These are phyloP conservation scores for Pseudogymnoascus destructans DNA, from an alignment of 2,329 filamentous ascomycete species.

Conservation along the genomic window DNA sequence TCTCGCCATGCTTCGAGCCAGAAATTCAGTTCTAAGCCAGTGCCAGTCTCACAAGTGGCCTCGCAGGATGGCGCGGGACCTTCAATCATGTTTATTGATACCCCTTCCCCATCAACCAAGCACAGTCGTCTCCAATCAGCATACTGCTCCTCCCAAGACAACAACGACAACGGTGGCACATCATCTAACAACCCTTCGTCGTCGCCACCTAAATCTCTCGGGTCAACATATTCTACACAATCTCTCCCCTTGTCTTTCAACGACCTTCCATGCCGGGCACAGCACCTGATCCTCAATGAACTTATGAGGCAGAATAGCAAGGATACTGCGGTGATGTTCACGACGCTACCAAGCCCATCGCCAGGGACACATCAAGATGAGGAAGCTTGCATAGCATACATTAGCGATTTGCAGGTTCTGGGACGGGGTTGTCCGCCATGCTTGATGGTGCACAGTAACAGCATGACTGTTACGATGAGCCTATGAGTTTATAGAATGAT, in stretches of 20 bases:
- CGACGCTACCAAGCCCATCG: constrained; percentile 67
- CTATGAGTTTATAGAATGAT: constrained; percentile 31
- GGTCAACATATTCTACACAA: constrained; percentile 42
- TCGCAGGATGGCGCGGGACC: constrained; percentile 52
- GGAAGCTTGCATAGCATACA: constrained; percentile 56
- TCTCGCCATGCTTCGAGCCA: constrained; percentile 43
- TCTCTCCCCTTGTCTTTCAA: constrained; percentile 68
- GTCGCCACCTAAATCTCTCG: constrained; percentile 13
- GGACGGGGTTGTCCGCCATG: constrained; percentile 65
- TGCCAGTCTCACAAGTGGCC: constrained; percentile 56
- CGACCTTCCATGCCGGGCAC: constrained; percentile 69
- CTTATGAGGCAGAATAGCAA: constrained; percentile 56
- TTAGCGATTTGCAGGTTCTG: constrained; percentile 66
- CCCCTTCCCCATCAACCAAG: constrained; percentile 21
- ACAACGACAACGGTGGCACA: constrained; percentile 15
- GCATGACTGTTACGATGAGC: constrained; percentile 76
- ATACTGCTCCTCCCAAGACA: constrained; percentile 13
- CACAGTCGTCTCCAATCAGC: constrained; percentile 20
- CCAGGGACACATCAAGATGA: constrained; percentile 64
- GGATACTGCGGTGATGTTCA: constrained; percentile 68
- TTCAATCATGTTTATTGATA: constrained; percentile 61
- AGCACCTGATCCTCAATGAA: constrained; percentile 79
- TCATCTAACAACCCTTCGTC: constrained; percentile 23
- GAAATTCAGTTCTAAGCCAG: constrained; percentile 59
- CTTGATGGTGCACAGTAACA: constrained; percentile 72